These are phyloP conservation scores for Aspergillus coremiiformis DNA, from an alignment of 495 filamentous ascomycete genomes.

Conservation along the genomic window DNA sequence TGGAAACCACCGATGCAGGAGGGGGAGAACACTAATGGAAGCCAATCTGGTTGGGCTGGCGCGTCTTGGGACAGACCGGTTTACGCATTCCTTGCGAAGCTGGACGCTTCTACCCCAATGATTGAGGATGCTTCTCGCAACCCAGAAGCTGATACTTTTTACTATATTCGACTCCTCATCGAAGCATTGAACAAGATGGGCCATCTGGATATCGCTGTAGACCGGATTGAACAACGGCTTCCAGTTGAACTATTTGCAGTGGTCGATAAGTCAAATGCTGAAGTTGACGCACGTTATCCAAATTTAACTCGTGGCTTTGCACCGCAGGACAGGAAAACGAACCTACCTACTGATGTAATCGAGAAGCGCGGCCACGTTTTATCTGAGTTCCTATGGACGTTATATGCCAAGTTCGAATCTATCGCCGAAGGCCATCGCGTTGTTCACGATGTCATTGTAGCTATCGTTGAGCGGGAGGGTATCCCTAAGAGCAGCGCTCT, in stretches of 20 bases:
- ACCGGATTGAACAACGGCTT: constrained; percentile 84
- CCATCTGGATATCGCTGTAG: constrained; percentile 73
- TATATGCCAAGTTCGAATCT: constrained; percentile 94
- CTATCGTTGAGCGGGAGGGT: constrained; percentile 69
- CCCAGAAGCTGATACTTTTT: constrained; percentile 89
- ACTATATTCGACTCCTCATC: constrained; percentile 80
- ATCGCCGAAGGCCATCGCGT: constrained; percentile 94
- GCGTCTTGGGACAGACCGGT: constrained; percentile 55
- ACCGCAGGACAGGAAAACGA: constrained; percentile 37
- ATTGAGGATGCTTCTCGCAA: constrained; percentile 84
- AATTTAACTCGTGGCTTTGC: constrained; percentile 53
- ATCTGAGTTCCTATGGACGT: constrained; percentile 79
- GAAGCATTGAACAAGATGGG: constrained; percentile 86
- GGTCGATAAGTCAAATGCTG: constrained; percentile 88
- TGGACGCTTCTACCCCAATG: constrained; percentile 65
- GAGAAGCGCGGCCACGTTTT: constrained; percentile 73
- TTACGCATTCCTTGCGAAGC: constrained; percentile 68
- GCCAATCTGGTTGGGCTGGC: constrained; percentile 27
- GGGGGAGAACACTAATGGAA: constrained; percentile 51
- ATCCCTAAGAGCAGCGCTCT: constrained; percentile 49
- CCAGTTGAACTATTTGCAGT: constrained; percentile 91
- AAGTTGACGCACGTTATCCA: constrained; percentile 87
- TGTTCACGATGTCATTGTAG: constrained; percentile 80
- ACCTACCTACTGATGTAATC: constrained; percentile 57
- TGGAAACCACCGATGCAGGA: constrained; percentile 62